These are phyloP conservation scores for Diaporthe helianthi DNA, from an alignment of 2,329 filamentous ascomycete genomes.

Conservation along the genomic window DNA sequence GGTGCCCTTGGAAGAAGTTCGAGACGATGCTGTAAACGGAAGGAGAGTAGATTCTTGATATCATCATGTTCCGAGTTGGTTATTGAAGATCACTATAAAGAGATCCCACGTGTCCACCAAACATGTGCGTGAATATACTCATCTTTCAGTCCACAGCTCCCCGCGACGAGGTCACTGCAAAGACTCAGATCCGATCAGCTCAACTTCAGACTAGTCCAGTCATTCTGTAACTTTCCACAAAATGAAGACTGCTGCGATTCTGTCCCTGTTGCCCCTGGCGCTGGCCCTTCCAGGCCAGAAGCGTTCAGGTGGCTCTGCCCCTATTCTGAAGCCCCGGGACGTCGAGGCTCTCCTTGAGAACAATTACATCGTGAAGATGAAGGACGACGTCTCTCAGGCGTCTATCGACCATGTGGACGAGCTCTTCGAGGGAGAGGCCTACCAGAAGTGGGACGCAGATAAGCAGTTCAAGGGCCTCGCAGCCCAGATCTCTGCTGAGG, in stretches of 20 bases:
- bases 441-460: constrained; percentile 8
- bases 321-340: not conserved
- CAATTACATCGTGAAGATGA: constrained; percentile 22
- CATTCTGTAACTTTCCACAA: not conserved
- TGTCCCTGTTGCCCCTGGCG: constrained; percentile 10
- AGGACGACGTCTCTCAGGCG: not conserved
- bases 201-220: not conserved
- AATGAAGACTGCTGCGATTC: constrained; percentile 5
- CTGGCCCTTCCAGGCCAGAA: constrained; percentile 8
- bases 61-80: not conserved
- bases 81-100: constrained; percentile 6
- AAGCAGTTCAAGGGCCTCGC: constrained; percentile 16
- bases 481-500: not conserved
- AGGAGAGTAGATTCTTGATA: not conserved
- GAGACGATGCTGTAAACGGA: not conserved
- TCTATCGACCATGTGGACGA: constrained; percentile 13
- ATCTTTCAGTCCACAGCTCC: not conserved
- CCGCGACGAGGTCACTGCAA: not conserved
- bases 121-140: not conserved
- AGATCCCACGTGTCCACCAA: not conserved
- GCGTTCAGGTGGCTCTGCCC: constrained; percentile 1
- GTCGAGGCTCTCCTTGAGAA: constrained; percentile 7
- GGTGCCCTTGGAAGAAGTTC: not conserved
- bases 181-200: not conserved
- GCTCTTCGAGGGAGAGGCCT: constrained; percentile 12